These are phyloP conservation scores for Fraxinus ornus DNA, from an alignment of 305 asterid genomes.

Conservation along the genomic window DNA sequence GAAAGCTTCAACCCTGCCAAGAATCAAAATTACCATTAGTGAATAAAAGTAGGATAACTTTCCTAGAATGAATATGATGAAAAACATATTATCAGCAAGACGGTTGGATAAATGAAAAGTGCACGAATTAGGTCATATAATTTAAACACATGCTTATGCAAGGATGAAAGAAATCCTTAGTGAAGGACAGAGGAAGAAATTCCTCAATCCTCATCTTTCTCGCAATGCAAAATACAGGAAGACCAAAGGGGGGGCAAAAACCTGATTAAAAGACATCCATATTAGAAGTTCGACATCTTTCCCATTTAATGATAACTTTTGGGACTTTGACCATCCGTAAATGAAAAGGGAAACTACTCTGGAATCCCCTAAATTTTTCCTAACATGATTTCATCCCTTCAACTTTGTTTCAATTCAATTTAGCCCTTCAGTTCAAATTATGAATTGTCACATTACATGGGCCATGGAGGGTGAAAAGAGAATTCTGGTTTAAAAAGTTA, in stretches of 20 bases:
- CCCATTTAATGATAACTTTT: not conserved
- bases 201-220: not conserved
- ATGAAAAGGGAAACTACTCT: not conserved
- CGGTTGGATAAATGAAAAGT: not conserved
- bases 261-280: not conserved
- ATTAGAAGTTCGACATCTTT: not conserved
- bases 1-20: constrained; percentile 77
- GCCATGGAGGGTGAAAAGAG: not conserved
- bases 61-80: not conserved
- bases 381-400: not conserved
- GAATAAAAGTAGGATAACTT: not conserved
- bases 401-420: not conserved
- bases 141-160: not conserved
- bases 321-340: not conserved
- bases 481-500: not conserved
- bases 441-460: not conserved
- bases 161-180: not conserved
- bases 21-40: constrained; percentile 22
- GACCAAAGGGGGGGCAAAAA: not conserved
- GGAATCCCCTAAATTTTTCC: not conserved
- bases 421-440: not conserved
- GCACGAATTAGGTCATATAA: not conserved
- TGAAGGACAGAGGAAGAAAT: not conserved
- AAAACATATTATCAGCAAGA: not conserved
- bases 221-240: not conserved